phyloP scores from a whole-genome alignment of 257 asterid species.

The Capsicum rhomboideum region DNA sequence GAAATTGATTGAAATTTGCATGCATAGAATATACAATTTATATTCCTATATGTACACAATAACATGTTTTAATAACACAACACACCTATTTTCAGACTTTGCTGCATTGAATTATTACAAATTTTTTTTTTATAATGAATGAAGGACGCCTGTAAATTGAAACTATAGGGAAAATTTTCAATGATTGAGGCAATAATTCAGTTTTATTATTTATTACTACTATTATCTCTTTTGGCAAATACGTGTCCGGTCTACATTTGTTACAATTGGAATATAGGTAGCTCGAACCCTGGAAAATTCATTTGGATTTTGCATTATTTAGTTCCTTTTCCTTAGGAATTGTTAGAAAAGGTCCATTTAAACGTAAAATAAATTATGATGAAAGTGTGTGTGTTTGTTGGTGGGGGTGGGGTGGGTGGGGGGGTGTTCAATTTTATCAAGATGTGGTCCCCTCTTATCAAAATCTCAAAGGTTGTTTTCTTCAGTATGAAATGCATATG shows the following conservation, averaged over 20 bases:
- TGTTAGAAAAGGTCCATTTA: neutral
- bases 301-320: neutral
- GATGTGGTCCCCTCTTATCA: constrained; percentile 5
- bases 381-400: no score
- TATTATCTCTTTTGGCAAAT: neutral
- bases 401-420: no score
- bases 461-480: neutral
- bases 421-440: neutral
- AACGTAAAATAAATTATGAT: neutral
- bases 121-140: neutral
- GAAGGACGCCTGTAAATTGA: neutral
- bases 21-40: neutral
- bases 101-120: neutral
- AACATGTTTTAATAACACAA: neutral
- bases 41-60: neutral
- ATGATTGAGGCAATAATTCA: neutral
- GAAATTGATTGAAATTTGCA: neutral
- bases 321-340: neutral
- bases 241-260: neutral
- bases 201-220: neutral
- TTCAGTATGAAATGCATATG: neutral
- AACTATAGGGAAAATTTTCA: neutral
- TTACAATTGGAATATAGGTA: neutral
- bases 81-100: neutral
- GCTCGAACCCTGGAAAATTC: neutral